Evolutionary conservation across 257 asterid genomes (phyloP), one percentile per base, ranked within the genome.

Genomic region (Jaltomata sinuosa): DNA sequence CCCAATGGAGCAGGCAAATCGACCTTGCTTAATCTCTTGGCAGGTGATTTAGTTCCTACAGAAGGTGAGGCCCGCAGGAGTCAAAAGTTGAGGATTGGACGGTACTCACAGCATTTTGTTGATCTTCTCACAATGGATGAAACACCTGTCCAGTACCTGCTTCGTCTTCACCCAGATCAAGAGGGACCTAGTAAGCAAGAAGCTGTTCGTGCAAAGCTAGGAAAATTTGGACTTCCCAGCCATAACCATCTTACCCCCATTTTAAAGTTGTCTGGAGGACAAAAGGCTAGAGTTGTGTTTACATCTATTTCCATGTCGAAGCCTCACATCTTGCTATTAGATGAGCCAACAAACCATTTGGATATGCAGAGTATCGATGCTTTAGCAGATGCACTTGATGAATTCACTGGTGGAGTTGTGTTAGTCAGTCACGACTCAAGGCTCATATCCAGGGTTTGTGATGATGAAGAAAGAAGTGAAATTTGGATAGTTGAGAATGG

Each of bases 1-100:
- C 97, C 97, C 36, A 93, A 93, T 80, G 97, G 97, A 54, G 97
- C 97, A 32, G 97, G 97, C 32, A 93, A 93, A 84, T 90, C 95
- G 2, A 91, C 94, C n/a, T 65, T 93, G 83, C 97, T 93, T 85
- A 93, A 91, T 86, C 94, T 93, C 50, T 91, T 93, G 34, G 97
- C 94, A 2, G 97, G 95, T 15, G 91, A 89, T 83, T 83, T 89
- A 81, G 83, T 54, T 52, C 91, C 91, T 49, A 27, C 80, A 6
- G 89, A 85, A 64, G 91, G 91, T 38, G 89, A 87, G 77, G 87
- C 67, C 16, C 83, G 89, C 34, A 87, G 89, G 74, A 85, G 88
- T 34, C 89, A 89, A 49, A 87, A 89, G 76, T 69, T 89, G 81
- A 79, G 91, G 52, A 85, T 89, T 21, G 91, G 89, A 42, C 72